A percentile compares a stretch with the other conserved stretches of the same genome.
Conservation (phyloP, 2,329 filamentous ascomycete genomes). For the Cytospora leucostoma region DNA sequence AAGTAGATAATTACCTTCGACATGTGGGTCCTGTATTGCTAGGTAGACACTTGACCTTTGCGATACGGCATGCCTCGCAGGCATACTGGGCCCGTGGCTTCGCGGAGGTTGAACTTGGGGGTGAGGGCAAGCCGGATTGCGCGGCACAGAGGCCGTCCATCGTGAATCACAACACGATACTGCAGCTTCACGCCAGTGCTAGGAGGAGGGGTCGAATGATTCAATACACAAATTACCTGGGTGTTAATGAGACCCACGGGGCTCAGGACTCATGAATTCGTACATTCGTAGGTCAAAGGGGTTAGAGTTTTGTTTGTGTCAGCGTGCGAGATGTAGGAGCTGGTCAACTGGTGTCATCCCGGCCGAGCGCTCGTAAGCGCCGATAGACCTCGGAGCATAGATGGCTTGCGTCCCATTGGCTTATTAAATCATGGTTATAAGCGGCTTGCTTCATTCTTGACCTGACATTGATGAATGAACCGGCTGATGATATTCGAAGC, state of each 20-base stretch:
- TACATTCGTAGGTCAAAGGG: too few species aligned
- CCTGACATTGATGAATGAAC: too few species aligned
- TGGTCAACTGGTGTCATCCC: not conserved
- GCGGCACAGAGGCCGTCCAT: slow-evolving; percentile 11
- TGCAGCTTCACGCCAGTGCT: too few species aligned
- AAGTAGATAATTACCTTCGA: slow-evolving; percentile 45
- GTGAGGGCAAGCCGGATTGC: not conserved
- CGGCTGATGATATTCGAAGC: too few species aligned
- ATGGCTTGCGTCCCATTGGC: not conserved
- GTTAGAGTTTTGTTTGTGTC: too few species aligned
- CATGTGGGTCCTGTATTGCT: slow-evolving; percentile 52
- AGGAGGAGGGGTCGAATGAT: not conserved
- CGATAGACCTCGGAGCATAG: not conserved
- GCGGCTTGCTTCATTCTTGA: too few species aligned
- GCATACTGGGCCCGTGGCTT: slow-evolving; percentile 46
- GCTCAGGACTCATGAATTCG: not conserved
- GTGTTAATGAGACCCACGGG: not conserved
- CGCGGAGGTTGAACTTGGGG: too few species aligned
- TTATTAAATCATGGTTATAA: too few species aligned
- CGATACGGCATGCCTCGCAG: slow-evolving; percentile 55
- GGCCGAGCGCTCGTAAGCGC: slow-evolving; percentile 3
- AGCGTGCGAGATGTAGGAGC: not conserved
- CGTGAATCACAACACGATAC: not conserved
- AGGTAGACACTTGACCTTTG: slow-evolving; percentile 56
- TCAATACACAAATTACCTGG: not conserved